These are phyloP conservation scores for Globisporangium radiosum DNA, from an alignment of 352 stramenopile species.

Conservation along the genomic window DNA sequence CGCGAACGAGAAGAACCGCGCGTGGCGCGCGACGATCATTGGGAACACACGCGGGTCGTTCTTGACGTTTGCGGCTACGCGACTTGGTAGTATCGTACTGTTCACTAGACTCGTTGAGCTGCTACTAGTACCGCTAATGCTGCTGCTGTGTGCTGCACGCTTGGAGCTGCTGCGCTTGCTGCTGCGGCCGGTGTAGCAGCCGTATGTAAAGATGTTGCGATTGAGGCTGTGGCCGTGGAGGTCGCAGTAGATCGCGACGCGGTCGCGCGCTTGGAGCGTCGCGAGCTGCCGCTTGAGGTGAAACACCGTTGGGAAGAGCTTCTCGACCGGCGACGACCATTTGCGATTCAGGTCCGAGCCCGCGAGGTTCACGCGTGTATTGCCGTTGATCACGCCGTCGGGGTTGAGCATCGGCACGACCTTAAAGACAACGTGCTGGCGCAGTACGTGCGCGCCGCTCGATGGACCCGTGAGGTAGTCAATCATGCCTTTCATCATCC, in stretches of 20 bases:
- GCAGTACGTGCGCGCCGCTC: slow-evolving; percentile 54
- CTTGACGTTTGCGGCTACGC: slow-evolving; percentile 18
- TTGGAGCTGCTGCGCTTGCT: slow-evolving; percentile 10
- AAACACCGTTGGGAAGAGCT: slow-evolving; percentile 75
- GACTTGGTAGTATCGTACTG: not conserved
- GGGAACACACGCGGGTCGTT: slow-evolving; percentile 70
- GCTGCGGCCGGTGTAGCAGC: slow-evolving; percentile 53
- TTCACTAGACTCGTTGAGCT: not conserved
- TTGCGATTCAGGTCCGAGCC: slow-evolving; percentile 83
- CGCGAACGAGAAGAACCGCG: slow-evolving; percentile 67
- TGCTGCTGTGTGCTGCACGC: not conserved
- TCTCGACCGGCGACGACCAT: slow-evolving; percentile 68
- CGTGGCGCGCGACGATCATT: slow-evolving; percentile 72
- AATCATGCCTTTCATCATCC: slow-evolving; percentile 93
- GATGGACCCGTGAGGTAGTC: slow-evolving; percentile 77
- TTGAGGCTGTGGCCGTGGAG: slow-evolving; percentile 81
- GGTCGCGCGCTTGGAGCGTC: slow-evolving; percentile 43
- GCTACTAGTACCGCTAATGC: not conserved
- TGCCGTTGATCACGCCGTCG: slow-evolving; percentile 90
- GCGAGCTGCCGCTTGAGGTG: slow-evolving; percentile 72
- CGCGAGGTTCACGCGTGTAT: slow-evolving; percentile 84
- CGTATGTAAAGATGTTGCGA: slow-evolving; percentile 84
- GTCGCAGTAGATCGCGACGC: slow-evolving; percentile 79
- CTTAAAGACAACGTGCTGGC: slow-evolving; percentile 85
- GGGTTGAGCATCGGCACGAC: slow-evolving; percentile 91